Evolutionary conservation across 73 alveolate genomes (phyloP).

Genomic region (Paramecium sexaurelia): DNA sequence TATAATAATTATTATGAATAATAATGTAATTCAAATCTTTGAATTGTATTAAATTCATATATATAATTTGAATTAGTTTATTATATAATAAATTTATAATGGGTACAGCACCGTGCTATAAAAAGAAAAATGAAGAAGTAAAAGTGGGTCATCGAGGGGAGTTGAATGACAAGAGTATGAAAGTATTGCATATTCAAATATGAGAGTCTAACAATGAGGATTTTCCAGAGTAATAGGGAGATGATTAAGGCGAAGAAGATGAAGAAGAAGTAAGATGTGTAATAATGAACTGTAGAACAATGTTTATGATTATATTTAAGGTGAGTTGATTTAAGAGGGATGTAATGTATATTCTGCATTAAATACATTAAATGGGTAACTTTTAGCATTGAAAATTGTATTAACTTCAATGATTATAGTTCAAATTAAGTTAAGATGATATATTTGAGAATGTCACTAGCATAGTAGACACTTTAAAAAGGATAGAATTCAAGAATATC

Average conservation of each 20-base stretch:
- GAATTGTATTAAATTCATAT: not conserved
- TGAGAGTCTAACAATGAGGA: not conserved
- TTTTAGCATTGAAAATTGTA: not conserved
- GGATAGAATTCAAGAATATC: not conserved
- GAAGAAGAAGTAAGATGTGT: not conserved
- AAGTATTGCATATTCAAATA: not conserved
- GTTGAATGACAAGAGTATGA: not conserved
- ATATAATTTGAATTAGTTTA: not conserved
- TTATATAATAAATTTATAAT: not conserved
- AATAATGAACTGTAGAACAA: not conserved
- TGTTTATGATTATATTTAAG: conserved; percentile 1
- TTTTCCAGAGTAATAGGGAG: not conserved
- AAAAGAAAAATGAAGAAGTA: not conserved
- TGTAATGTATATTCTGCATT: not conserved
- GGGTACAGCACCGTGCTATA: conserved; percentile 2
- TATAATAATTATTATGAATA: not conserved
- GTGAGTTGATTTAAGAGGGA: not conserved
- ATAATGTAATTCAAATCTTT: not conserved
- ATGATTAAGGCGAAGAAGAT: not conserved
- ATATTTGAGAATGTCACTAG: not conserved
- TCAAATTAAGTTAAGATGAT: not conserved
- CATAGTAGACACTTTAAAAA: not conserved
- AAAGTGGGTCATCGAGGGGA: not conserved
- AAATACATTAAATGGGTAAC: not conserved
- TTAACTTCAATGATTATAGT: not conserved